Base-by-base conservation (phyloP, 2,329 filamentous ascomycete species). In the Cucurbitaria berberidis region DNA sequence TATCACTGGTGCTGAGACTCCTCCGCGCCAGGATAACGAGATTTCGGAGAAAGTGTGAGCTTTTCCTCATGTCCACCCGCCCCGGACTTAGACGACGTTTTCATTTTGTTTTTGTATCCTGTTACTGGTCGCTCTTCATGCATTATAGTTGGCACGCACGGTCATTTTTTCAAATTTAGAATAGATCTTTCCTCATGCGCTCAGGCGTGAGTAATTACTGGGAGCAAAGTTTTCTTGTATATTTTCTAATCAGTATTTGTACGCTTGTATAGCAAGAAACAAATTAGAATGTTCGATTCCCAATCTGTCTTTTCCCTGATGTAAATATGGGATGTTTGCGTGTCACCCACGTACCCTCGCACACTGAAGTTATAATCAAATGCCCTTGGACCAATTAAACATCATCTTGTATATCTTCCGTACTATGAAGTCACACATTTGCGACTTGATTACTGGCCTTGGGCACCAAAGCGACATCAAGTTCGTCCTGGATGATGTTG, bases 1-100 rank as follows among this genome's bases (percentile, higher is more conserved):
- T 41, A 63, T 61, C 39, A 59, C 55, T 21, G 56, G 49, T 27
- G 36, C 45, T 26, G 46, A 18, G n/a, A 57, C 49, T 9, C 59
- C 48, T 19, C 53, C 41, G 24, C 48, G 16, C 0, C 48, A 46
- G 7, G 49, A 53, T 13, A 3, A 41, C 1, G 52, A 62, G 29
- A n/a, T 51, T 2, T 51, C 55, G 10, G 63, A 64, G 48, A 66
- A 64, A 47, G 30, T 47, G 8, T 64, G 55, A 41, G 21, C 38
- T 38, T 13, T 21, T n/a, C 18, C 21, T 38, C 11, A 27, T 26
- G 5, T 7, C 18, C 6, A 9, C 18, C 24, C 6, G 21, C 24
- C 3, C 15, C 21, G 22, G 7, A 27, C 43, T 45, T 34, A 6
- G 29, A 30, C 29, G 29, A 30, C 29, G 24, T 35, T 27, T 18